phyloP scores from a whole-genome alignment of 495 filamentous ascomycete genomes.

The Xylaria telfairii region DNA sequence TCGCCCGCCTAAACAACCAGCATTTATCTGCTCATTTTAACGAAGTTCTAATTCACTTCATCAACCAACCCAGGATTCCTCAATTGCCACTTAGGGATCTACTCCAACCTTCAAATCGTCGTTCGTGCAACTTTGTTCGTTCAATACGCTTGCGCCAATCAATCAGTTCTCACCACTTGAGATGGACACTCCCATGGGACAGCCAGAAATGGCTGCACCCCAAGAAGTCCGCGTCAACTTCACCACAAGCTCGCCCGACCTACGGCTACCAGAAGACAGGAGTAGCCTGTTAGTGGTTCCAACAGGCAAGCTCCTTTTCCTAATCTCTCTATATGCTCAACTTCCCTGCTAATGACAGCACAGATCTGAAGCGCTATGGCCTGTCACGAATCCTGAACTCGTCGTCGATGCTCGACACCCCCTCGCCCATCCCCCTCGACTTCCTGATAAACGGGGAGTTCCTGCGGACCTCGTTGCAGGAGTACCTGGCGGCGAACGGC shows the following conservation, averaged over 20 bases:
- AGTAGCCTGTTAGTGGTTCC: constrained; percentile 61
- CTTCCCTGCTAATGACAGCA: not conserved
- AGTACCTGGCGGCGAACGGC: constrained; percentile 84
- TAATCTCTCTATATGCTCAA: constrained; percentile 24
- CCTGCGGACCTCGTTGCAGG: constrained; percentile 84
- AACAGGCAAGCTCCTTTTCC: constrained; percentile 41
- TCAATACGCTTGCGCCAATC: not conserved
- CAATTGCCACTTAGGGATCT: not conserved
- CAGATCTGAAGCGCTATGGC: constrained; percentile 85
- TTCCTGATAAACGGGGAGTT: constrained; percentile 93
- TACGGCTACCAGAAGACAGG: constrained; percentile 59
- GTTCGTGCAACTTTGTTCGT: not conserved
- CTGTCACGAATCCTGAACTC: constrained; percentile 94
- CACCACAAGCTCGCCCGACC: constrained; percentile 61
- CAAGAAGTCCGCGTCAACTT: constrained; percentile 62
- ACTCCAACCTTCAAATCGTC: not conserved
- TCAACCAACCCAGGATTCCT: not conserved
- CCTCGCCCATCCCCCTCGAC: constrained; percentile 87
- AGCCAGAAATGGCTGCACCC: constrained; percentile 34
- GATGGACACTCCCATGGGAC: constrained; percentile 36
- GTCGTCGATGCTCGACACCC: constrained; percentile 72
- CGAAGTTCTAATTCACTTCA: not conserved
- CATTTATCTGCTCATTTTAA: not conserved
- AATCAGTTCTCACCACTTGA: not conserved
- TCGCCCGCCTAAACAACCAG: not conserved